Evolutionary conservation across 2,329 filamentous ascomycete species (phyloP).

Genomic region (Xylariaceae sp.): DNA sequence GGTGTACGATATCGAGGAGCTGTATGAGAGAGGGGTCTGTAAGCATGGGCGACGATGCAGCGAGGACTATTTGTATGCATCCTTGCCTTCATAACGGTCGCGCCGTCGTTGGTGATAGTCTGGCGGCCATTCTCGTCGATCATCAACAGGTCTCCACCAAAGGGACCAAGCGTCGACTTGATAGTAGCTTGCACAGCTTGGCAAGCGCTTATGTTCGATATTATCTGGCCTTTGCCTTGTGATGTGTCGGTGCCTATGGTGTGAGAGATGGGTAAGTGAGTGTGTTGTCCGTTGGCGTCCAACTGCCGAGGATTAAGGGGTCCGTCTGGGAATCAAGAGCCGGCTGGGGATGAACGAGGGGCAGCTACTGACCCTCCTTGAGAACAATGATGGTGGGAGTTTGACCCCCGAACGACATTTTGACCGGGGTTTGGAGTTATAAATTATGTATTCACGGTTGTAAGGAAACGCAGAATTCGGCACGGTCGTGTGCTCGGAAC

Average conservation of each 20-base stretch:
- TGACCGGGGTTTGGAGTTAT: constrained; percentile 25
- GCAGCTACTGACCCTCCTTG: constrained; percentile 73
- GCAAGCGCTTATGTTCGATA: constrained; percentile 98
- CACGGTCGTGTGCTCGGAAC: background rate
- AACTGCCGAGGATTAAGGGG: background rate
- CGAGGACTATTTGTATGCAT: background rate
- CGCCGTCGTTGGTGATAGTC: constrained; percentile 98
- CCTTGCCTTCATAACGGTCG: constrained; percentile 93
- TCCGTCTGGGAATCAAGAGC: background rate
- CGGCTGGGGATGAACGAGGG: constrained; percentile 22
- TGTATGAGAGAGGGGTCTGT: constrained; percentile 33
- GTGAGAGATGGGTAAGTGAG: constrained; percentile 15
- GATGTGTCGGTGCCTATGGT: constrained; percentile 85
- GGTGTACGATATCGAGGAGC: constrained; percentile 98
- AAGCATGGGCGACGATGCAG: constrained; percentile 9
- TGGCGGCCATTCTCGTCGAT: constrained; percentile 93
- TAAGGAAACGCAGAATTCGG: background rate
- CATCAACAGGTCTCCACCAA: constrained; percentile 92
- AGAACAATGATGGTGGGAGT: constrained; percentile 97
- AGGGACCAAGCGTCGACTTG: constrained; percentile 91
- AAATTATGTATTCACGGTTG: background rate
- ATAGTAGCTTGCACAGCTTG: constrained; percentile 92
- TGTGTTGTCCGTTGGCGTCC: constrained; percentile 1
- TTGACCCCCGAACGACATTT: constrained; percentile 95
- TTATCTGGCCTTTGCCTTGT: constrained; percentile 91